Conservation (phyloP, 2,329 filamentous ascomycete species). For the Colletotrichum incanum region DNA sequence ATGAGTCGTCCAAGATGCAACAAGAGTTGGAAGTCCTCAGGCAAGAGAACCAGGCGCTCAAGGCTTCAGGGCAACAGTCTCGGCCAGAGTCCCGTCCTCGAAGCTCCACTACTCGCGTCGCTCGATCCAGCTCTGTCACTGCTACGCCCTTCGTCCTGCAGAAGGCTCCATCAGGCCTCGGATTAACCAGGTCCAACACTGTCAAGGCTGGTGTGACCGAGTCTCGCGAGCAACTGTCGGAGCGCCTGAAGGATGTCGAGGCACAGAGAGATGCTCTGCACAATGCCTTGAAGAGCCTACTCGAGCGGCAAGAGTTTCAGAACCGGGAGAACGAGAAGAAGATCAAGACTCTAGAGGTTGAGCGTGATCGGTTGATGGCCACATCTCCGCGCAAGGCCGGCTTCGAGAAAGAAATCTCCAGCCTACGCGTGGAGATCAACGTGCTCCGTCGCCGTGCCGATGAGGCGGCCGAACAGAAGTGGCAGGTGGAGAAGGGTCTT, state of each 20-base stretch:
- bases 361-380: conserved; percentile 81
- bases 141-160: conserved; percentile 61
- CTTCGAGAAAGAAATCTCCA: conserved; percentile 87
- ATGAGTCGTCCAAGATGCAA: conserved; percentile 87
- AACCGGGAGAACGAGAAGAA: conserved; percentile 87
- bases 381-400: conserved; percentile 81
- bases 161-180: conserved; percentile 54
- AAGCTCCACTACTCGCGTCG: conserved; percentile 56
- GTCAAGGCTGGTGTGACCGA: conserved; percentile 64
- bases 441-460: conserved; percentile 89
- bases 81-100: conserved; percentile 44
- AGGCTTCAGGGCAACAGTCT: conserved; percentile 56
- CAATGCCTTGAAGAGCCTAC: conserved; percentile 85
- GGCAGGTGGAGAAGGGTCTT: conserved; percentile 93
- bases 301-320: conserved; percentile 89
- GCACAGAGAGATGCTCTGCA: conserved; percentile 94
- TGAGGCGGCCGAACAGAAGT: conserved; percentile 95
- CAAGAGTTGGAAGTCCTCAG: conserved; percentile 85
- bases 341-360: conserved; percentile 81
- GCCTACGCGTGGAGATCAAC: conserved; percentile 87
- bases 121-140: conserved; percentile 78
- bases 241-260: conserved; percentile 92
- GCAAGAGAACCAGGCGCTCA: conserved; percentile 75
- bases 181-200: conserved; percentile 73
- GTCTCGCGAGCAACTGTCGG: conserved; percentile 79